phyloP scores from a whole-genome alignment of 2,329 filamentous ascomycete species.

The Amylocarpus encephaloides region DNA sequence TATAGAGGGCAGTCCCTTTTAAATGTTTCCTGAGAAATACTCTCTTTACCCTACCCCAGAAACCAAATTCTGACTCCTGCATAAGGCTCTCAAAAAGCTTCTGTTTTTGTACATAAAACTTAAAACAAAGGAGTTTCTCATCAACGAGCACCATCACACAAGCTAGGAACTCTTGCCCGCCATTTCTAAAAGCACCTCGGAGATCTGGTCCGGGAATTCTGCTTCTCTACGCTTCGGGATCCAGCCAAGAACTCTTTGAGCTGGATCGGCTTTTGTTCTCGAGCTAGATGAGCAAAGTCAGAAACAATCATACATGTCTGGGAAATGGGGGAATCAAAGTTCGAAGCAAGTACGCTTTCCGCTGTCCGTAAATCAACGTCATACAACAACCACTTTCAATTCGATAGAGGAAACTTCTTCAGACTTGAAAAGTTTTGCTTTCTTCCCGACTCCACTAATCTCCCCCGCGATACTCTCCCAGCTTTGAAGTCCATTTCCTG shows the following conservation, averaged over 20 bases:
- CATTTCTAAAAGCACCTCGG: constrained; percentile 23
- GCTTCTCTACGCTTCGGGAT: constrained; percentile 13
- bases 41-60: no score
- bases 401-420: constrained; percentile 24
- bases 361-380: constrained; percentile 21
- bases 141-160: neutral
- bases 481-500: constrained; percentile 34
- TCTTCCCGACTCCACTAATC: constrained; percentile 32
- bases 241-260: constrained; percentile 17
- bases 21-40: no score
- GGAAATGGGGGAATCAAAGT: constrained; percentile 14
- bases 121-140: no score
- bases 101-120: no score
- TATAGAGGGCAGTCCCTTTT: no score
- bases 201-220: constrained; percentile 17
- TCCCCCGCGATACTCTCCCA: constrained; percentile 36
- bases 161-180: neutral
- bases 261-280: constrained; percentile 18
- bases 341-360: constrained; percentile 34
- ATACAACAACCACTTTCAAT: constrained; percentile 28
- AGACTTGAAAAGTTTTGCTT: constrained; percentile 30
- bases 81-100: no score
- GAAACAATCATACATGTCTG: neutral
- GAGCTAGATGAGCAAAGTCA: constrained; percentile 8
- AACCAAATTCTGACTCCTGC: no score